phyloP scores from a whole-genome alignment of 2,329 filamentous ascomycete genomes.

The Arthrobotrys megalospora region DNA sequence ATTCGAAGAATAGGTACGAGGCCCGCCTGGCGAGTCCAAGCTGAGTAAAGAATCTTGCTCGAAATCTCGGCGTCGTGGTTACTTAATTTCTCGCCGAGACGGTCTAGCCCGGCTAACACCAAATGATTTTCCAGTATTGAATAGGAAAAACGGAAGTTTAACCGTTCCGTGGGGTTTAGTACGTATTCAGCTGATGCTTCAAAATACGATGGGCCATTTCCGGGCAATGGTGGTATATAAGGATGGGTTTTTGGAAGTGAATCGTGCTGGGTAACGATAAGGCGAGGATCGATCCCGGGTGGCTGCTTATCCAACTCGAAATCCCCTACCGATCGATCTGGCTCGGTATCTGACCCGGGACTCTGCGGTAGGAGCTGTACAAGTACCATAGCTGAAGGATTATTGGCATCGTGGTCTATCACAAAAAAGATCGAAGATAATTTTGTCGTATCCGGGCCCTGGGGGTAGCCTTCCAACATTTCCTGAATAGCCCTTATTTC shows the following conservation, averaged over 20 bases:
- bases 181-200: not conserved
- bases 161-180: not conserved
- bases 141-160: slow-evolving; percentile 6
- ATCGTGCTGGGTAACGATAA: not conserved
- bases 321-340: too few relatives aligned
- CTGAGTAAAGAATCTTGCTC: slow-evolving; percentile 64
- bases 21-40: slow-evolving; percentile 34
- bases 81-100: not conserved
- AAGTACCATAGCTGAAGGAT: slow-evolving; percentile 17
- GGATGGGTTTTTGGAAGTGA: not conserved
- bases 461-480: slow-evolving; percentile 5
- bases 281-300: slow-evolving; percentile 22
- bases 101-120: not conserved
- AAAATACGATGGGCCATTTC: slow-evolving; percentile 21
- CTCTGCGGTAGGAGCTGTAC: not conserved
- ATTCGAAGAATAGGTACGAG: slow-evolving; percentile 10
- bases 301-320: not conserved
- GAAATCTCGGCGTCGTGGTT: slow-evolving; percentile 68
- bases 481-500: not conserved
- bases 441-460: not conserved
- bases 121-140: slow-evolving; percentile 26
- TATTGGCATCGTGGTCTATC: slow-evolving; percentile 2
- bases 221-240: not conserved
- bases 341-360: not conserved
- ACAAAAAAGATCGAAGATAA: slow-evolving; percentile 18